Evolutionary conservation across 768 basidiomycete genomes (phyloP), one percentile per base, ranked within the genome.

Genomic region (Xerocomus brunneocitrinus): DNA sequence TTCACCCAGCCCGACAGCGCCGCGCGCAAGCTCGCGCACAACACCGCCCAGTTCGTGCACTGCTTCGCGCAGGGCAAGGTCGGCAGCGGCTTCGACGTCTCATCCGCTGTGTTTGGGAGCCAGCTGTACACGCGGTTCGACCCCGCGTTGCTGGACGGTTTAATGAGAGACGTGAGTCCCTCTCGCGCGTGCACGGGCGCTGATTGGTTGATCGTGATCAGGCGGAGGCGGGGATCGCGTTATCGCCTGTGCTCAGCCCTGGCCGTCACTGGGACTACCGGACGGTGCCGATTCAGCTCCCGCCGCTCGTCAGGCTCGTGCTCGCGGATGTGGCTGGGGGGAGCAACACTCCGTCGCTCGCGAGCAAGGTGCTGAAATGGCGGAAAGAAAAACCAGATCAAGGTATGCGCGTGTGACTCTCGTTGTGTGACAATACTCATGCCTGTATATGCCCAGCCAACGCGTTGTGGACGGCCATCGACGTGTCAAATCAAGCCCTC

Each of bases 41-140:
- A 97, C 67, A 79, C 91, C 40, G 86, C 97, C 4, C 97, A 99
- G 66, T 97, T 87, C 67, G 82, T 93, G 7, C 97, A 99, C 68
- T 98, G 94, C 65, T 76, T 94, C 35, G 97, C 95, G 0, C 97
- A 99, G 73, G 97, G 97, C 38, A 99, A 99, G 72, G 87, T 99
- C 14, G 97, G 97, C 30, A 93, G 90, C 63, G 97, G 97, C 6
- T 99, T 99, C 73, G 97, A 99, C 64, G 91, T 99, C 44, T 84
- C 91, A 6, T 83, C 92, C 0, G 95, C 95, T 1, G 89, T 91
- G 3, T 98, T 89, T 68, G 97, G 97, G 24, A 94, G 92, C 64
- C 95, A 98, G 62, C 65, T 93, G 7, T 99, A 98, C 73, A 87
- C 82, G 24, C 82, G 95, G 42, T 98, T 98, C 67, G 80, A 82